phyloP scores from a whole-genome alignment of 2,329 filamentous ascomycete genomes.

The Verticillium tricorpus region DNA sequence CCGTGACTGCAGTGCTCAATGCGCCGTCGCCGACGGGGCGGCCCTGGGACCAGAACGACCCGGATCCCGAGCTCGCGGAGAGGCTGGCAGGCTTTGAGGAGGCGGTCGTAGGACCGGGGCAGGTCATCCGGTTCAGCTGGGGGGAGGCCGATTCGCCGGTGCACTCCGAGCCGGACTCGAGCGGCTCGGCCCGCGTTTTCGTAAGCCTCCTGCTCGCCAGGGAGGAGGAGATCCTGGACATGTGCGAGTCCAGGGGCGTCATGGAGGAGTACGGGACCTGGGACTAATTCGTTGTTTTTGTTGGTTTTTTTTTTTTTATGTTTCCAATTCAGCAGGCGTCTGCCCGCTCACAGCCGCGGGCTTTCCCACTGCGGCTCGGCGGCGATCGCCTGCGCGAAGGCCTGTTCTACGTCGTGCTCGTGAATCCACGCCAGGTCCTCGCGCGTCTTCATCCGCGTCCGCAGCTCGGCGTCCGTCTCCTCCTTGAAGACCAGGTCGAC shows the following conservation, averaged over 20 bases:
- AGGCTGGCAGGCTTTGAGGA: constrained; percentile 1
- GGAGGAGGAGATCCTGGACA: constrained; percentile 6
- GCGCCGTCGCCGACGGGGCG: background rate
- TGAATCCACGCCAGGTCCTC: constrained; percentile 37
- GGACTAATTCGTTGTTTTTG: no score
- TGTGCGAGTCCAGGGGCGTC: constrained; percentile 2
- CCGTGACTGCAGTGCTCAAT: background rate
- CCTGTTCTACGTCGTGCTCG: constrained; percentile 38
- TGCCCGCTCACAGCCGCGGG: background rate
- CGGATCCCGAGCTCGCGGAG: background rate
- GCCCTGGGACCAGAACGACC: background rate
- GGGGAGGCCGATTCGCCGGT: constrained; percentile 5
- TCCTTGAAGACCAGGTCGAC: constrained; percentile 15
- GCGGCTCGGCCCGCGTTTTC: constrained; percentile 3
- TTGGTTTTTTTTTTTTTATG: background rate
- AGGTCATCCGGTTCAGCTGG: constrained; percentile 10
- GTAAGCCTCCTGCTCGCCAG: constrained; percentile 6
- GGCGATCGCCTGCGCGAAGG: constrained; percentile 19
- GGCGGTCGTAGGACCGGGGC: background rate
- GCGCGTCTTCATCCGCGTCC: constrained; percentile 27
- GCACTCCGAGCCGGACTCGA: constrained; percentile 10
- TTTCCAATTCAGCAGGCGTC: background rate
- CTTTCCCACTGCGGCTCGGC: background rate
- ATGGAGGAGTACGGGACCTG: background rate
- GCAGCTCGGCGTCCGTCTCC: constrained; percentile 32